Percentiles rank a stretch among this genome's conserved stretches.
Conservation (phyloP, 2,329 filamentous ascomycete genomes). For the Arthroderma uncinatum region DNA sequence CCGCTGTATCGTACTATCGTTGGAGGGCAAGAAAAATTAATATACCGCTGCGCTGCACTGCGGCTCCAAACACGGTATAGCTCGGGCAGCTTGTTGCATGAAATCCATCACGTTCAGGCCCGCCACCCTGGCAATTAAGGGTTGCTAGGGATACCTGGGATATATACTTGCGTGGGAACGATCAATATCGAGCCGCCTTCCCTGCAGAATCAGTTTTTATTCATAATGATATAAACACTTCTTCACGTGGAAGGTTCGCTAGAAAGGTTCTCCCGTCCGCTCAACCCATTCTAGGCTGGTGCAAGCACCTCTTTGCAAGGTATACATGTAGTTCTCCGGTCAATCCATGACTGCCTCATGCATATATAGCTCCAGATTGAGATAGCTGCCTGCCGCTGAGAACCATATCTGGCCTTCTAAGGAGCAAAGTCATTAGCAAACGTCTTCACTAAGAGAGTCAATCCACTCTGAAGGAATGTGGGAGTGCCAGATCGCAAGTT, state of each 20-base stretch:
- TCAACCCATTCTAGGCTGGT: not conserved
- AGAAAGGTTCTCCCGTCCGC: not conserved
- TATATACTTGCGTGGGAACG: not conserved
- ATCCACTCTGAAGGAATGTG: not conserved
- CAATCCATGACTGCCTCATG: not conserved
- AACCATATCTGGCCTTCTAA: not conserved
- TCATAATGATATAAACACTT: not conserved
- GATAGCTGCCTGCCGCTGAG: not conserved
- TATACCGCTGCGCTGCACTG: not conserved
- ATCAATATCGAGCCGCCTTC: not conserved
- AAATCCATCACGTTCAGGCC: not conserved
- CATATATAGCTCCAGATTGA: not conserved
- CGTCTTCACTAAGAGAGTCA: not conserved
- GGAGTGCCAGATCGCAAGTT: not conserved
- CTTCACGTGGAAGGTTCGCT: not conserved
- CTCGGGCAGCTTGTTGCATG: not conserved
- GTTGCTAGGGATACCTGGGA: not conserved
- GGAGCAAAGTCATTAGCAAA: not conserved
- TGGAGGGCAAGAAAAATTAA: not conserved
- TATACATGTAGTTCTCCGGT: not conserved
- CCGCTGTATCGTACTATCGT: not conserved
- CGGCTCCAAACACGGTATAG: constrained; percentile 4
- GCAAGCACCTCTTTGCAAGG: not conserved
- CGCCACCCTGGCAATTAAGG: not conserved
- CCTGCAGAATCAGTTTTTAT: not conserved